Evolutionary conservation across 306 rosid species (phyloP).

Genomic region (Fagus sylvatica): DNA sequence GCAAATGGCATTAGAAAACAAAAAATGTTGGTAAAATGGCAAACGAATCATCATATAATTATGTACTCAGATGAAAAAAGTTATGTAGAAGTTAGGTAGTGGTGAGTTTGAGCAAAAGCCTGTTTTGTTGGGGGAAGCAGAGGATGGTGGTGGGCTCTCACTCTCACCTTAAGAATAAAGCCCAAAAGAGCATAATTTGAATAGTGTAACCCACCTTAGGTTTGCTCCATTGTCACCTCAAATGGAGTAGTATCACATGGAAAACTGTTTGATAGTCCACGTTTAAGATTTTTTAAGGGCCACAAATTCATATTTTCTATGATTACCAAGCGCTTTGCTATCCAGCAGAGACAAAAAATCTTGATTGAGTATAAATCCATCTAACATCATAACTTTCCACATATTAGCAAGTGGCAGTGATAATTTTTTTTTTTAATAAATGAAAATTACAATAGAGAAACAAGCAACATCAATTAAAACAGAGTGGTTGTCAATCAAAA

Average conservation of each 20-base stretch:
- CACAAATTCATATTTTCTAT: neutral
- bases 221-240: neutral
- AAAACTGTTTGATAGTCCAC: conserved; percentile 32
- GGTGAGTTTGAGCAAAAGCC: neutral
- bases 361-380: neutral
- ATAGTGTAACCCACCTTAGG: conserved; percentile 18
- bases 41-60: neutral
- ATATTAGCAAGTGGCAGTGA: too few species aligned
- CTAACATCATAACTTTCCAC: too few species aligned
- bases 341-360: neutral
- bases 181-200: neutral
- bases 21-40: too few species aligned
- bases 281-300: neutral
- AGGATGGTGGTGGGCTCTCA: conserved; percentile 2
- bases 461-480: too few species aligned
- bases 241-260: conserved; percentile 12
- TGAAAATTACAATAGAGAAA: too few species aligned
- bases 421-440: too few species aligned
- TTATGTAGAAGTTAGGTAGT: neutral
- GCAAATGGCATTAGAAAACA: too few species aligned
- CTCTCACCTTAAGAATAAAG: neutral
- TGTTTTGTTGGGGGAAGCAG: neutral
- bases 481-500: too few species aligned
- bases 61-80: neutral
- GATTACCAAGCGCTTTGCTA: neutral